Evolutionary conservation across 139 green algal species (phyloP).

Genomic region (Ettlia oleoabundans): DNA sequence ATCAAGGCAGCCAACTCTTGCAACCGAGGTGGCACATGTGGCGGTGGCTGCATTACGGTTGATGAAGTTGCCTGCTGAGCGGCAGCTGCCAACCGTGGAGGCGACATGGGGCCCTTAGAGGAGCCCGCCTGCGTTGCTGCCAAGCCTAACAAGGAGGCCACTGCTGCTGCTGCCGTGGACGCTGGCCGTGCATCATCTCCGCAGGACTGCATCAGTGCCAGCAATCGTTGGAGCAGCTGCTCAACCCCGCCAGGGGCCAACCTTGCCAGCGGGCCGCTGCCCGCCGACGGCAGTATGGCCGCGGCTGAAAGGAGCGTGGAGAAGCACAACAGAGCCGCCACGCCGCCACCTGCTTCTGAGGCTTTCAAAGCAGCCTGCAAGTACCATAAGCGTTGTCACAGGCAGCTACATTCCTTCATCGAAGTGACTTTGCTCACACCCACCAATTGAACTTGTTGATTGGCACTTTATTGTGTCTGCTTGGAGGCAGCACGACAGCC

Average conservation of each 20-base stretch:
- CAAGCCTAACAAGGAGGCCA: neutral
- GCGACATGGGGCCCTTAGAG: neutral
- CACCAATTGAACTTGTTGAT: too few relatives aligned
- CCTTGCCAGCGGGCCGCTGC: neutral
- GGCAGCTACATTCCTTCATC: too few relatives aligned
- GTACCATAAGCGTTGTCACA: neutral
- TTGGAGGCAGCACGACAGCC: too few relatives aligned
- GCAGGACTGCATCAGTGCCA: neutral
- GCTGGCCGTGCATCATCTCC: neutral
- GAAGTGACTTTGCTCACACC: too few relatives aligned
- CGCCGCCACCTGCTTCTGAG: neutral
- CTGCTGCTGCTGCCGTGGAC: neutral
- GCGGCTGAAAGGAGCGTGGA: neutral
- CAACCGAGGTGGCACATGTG: neutral
- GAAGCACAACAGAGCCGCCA: constrained; percentile 8
- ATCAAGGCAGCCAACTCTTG: neutral
- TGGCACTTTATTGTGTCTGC: too few relatives aligned
- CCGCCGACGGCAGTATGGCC: neutral
- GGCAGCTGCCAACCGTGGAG: neutral
- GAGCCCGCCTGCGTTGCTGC: neutral
- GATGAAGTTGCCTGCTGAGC: neutral
- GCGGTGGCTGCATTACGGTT: neutral
- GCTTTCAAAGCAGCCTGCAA: constrained; percentile 2
- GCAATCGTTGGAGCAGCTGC: constrained; percentile 6
- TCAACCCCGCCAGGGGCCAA: neutral